Percentiles rank a stretch among this genome's conserved stretches.
Evolutionary conservation across 768 basidiomycete species (phyloP).

Genomic region (Fistulinella prunicolor): DNA sequence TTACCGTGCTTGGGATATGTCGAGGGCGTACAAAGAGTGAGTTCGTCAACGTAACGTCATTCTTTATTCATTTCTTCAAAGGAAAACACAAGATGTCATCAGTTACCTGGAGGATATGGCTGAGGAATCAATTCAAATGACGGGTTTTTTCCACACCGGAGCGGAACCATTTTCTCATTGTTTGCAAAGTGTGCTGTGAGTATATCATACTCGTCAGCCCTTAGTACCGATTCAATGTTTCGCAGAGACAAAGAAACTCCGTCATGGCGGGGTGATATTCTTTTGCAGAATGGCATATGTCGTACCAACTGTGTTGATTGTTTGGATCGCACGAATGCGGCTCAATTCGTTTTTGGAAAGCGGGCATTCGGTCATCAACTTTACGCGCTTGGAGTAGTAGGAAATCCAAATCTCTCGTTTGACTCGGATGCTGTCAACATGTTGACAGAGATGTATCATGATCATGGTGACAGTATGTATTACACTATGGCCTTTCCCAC

Average conservation of each 20-base stretch:
- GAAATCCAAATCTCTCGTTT: conserved; percentile 80
- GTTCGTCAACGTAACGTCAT: conserved; percentile 12
- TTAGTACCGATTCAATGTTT: not conserved
- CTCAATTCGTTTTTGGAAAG: conserved; percentile 96
- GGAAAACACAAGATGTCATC: conserved; percentile 94
- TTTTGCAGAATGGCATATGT: conserved; percentile 88
- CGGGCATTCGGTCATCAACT: conserved; percentile 93
- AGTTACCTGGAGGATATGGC: conserved; percentile 93
- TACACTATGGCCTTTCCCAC: not conserved
- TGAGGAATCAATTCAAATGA: conserved; percentile 87
- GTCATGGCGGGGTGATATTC: conserved; percentile 62
- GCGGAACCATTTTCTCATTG: conserved; percentile 78
- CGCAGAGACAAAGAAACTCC: conserved; percentile 30
- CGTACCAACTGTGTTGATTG: conserved; percentile 98
- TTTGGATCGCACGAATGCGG: conserved; percentile 93
- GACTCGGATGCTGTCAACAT: conserved; percentile 96
- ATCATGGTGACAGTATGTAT: conserved; percentile 87
- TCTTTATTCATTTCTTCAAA: conserved; percentile 27
- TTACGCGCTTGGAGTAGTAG: conserved; percentile 88
- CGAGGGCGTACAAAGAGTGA: conserved; percentile 91
- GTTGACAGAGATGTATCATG: conserved; percentile 98
- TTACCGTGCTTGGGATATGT: conserved; percentile 97
- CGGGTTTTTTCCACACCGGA: conserved; percentile 94
- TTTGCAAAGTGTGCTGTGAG: conserved; percentile 43
- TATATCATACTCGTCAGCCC: not conserved